Evolutionary conservation across 352 stramenopile species (phyloP).

Genomic region (Peronosclerospora sorghi): DNA sequence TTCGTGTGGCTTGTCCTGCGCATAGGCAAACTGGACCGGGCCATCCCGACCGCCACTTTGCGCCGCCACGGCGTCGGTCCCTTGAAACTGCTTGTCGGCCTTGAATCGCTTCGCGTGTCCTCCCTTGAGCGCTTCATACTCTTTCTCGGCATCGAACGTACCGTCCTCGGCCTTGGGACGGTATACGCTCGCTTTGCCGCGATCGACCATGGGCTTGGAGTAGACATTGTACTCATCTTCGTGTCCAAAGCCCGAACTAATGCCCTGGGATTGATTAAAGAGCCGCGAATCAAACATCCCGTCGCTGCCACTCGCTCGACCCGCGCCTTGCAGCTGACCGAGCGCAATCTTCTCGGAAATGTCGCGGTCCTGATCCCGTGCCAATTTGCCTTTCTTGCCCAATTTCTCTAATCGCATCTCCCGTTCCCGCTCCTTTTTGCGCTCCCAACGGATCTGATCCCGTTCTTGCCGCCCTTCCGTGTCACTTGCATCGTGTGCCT

Average conservation of each 20-base stretch:
- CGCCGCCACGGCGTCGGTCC: conserved; percentile 57
- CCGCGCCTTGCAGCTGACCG: conserved; percentile 88
- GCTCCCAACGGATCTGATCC: conserved; percentile 80
- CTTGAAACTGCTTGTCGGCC: conserved; percentile 83
- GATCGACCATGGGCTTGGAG: conserved; percentile 93
- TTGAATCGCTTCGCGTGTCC: conserved; percentile 77
- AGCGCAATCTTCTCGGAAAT: conserved; percentile 99
- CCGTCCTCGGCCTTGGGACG: conserved; percentile 84
- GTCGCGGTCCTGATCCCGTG: conserved; percentile 92
- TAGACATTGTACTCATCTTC: conserved; percentile 99
- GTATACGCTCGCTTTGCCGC: conserved; percentile 84
- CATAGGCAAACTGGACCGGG: conserved; percentile 83
- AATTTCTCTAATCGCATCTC: conserved; percentile 93
- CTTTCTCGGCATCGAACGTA: conserved; percentile 71
- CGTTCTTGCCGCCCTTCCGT: conserved; percentile 40
- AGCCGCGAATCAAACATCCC: conserved; percentile 94
- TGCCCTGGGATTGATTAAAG: conserved; percentile 96
- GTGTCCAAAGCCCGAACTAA: conserved; percentile 91
- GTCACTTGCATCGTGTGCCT: conserved; percentile 20
- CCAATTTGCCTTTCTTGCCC: conserved; percentile 82
- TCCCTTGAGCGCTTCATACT: conserved; percentile 88
- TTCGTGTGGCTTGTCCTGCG: conserved; percentile 32
- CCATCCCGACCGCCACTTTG: conserved; percentile 35
- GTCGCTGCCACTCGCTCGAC: conserved; percentile 60
- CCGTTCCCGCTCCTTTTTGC: conserved; percentile 90